phyloP scores from a whole-genome alignment of 2,329 filamentous ascomycete genomes.

The Phyllosticta citriasiana region DNA sequence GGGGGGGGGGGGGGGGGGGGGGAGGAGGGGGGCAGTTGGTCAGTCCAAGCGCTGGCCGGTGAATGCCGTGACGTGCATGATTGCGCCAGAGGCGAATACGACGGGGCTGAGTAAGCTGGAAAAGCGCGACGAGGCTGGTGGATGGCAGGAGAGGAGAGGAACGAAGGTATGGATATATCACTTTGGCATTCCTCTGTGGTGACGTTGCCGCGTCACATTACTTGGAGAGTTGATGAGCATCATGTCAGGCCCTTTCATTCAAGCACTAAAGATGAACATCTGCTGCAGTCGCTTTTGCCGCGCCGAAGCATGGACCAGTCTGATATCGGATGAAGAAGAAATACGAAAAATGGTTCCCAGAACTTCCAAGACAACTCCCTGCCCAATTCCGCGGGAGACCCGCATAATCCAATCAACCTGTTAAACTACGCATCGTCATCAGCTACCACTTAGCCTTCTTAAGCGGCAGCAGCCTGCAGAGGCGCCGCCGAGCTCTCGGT shows the following conservation, averaged over 20 bases:
- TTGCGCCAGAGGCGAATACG: too few relatives aligned
- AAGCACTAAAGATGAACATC: neutral
- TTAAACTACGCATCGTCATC: conserved; percentile 33
- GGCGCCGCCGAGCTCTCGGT: conserved; percentile 1
- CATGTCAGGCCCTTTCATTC: neutral
- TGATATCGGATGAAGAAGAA: neutral
- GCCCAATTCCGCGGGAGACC: neutral
- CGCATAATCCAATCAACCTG: neutral
- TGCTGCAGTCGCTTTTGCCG: neutral
- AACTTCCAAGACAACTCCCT: neutral
- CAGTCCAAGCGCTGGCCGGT: too few relatives aligned
- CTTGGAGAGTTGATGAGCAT: too few relatives aligned
- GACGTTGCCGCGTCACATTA: too few relatives aligned
- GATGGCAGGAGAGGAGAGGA: too few relatives aligned
- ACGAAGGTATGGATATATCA: too few relatives aligned
- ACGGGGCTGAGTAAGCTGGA: too few relatives aligned
- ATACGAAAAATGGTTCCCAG: neutral
- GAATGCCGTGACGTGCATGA: too few relatives aligned
- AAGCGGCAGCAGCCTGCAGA: conserved; percentile 11
- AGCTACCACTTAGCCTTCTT: neutral
- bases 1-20: too few relatives aligned
- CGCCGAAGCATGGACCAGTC: neutral
- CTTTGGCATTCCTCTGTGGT: too few relatives aligned
- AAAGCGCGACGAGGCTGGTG: too few relatives aligned
- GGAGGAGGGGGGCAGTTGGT: too few relatives aligned